phyloP scores from a whole-genome alignment of 371 early-diverging fungal species.

The Nematocida minor region DNA sequence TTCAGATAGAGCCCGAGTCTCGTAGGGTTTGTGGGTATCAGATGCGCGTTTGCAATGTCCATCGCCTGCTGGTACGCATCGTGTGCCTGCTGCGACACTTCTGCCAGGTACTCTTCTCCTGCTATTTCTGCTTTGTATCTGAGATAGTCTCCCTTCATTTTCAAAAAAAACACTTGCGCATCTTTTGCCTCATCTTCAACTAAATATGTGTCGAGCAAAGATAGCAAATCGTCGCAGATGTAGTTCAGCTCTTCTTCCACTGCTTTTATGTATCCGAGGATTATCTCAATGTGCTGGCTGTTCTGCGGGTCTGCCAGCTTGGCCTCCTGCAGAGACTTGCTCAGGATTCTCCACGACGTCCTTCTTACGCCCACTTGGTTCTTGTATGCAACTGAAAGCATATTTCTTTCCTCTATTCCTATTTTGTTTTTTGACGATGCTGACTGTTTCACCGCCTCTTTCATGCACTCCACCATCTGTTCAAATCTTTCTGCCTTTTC shows the following conservation, averaged over 20 bases:
- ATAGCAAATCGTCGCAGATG: constrained; percentile 86
- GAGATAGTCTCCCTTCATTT: constrained; percentile 99
- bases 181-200: constrained; percentile 66
- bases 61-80: constrained; percentile 90
- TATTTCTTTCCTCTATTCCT: constrained; percentile 89
- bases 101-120: constrained; percentile 75
- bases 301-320: constrained; percentile 68
- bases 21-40: constrained; percentile 93
- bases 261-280: constrained; percentile 78
- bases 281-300: constrained; percentile 73
- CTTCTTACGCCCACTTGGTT: constrained; percentile 96
- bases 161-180: constrained; percentile 93
- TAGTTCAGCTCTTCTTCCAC: constrained; percentile 85
- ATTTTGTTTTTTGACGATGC: constrained; percentile 70
- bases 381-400: constrained; percentile 96
- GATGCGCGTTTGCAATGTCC: constrained; percentile 79
- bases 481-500: constrained; percentile 97
- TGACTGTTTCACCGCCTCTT: constrained; percentile 63
- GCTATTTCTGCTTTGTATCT: constrained; percentile 96
- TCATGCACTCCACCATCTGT: constrained; percentile 69
- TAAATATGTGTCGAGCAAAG: constrained; percentile 78
- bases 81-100: constrained; percentile 75
- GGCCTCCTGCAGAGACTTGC: constrained; percentile 69
- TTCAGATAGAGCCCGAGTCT: constrained; percentile 96
- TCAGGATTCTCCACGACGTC: constrained; percentile 96